A percentile compares a stretch with the other conserved stretches of the same genome.
phyloP scores from a whole-genome alignment of 2,329 filamentous ascomycete genomes.

The Penicillium capsulatum region DNA sequence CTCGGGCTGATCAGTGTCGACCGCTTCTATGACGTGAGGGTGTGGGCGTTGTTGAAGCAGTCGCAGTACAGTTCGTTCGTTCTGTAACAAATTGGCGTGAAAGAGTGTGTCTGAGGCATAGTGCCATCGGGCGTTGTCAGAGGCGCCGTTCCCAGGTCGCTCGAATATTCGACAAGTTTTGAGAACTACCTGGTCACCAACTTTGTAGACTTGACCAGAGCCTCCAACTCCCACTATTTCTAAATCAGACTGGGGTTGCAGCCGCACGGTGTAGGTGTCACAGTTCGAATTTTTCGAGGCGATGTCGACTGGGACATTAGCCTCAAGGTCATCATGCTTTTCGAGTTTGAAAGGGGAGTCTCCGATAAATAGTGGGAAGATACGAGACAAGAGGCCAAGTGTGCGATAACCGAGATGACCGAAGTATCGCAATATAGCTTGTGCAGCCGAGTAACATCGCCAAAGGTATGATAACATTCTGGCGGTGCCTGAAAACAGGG shows the following conservation, averaged over 20 bases:
- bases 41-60: slow-evolving; percentile 17
- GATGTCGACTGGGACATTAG: background rate
- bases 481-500: background rate
- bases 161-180: slow-evolving; percentile 19
- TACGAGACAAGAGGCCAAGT: background rate
- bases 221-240: slow-evolving; percentile 19
- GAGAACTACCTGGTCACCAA: slow-evolving; percentile 20
- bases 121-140: slow-evolving; percentile 12
- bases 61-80: slow-evolving; percentile 17
- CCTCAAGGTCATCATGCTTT: background rate
- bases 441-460: background rate
- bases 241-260: slow-evolving; percentile 16
- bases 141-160: slow-evolving; percentile 35
- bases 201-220: slow-evolving; percentile 21
- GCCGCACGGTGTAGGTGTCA: slow-evolving; percentile 9
- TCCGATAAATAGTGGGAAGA: background rate
- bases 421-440: background rate
- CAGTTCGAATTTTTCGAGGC: slow-evolving; percentile 3
- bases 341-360: background rate
- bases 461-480: background rate
- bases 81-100: slow-evolving; percentile 16
- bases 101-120: slow-evolving; percentile 23
- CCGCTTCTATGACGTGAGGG: slow-evolving; percentile 22
- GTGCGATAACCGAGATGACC: background rate
- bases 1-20: slow-evolving; percentile 22